Percentiles rank a stretch among this genome's conserved stretches.
These are phyloP conservation scores for Huntiella decipiens DNA, from an alignment of 2,329 filamentous ascomycete genomes.

Conservation along the genomic window DNA sequence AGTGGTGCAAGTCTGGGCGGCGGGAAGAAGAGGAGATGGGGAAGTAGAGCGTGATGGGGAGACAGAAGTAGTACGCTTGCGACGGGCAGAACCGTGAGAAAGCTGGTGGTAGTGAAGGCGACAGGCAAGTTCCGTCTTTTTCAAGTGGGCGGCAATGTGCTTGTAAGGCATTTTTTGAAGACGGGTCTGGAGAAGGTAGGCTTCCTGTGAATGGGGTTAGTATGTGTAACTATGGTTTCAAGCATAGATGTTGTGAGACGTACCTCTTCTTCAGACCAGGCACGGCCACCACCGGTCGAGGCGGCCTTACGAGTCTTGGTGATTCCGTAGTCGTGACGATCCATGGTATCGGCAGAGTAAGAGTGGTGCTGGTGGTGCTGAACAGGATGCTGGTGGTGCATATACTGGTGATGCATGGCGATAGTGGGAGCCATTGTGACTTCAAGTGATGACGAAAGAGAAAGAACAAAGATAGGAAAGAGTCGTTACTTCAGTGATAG, in stretches of 20 bases:
- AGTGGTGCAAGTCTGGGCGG: conserved; percentile 21
- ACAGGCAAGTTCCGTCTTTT: conserved; percentile 76
- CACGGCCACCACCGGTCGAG: conserved; percentile 56
- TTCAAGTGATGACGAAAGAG: not conserved
- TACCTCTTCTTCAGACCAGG: conserved; percentile 78
- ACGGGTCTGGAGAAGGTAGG: conserved; percentile 66
- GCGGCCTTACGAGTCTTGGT: conserved; percentile 48
- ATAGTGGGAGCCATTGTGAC: conserved; percentile 29
- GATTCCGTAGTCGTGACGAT: conserved; percentile 40
- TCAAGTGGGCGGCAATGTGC: conserved; percentile 67
- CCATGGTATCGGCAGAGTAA: conserved; percentile 33
- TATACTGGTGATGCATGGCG: conserved; percentile 18
- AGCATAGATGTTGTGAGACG: conserved; percentile 13
- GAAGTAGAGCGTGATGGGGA: conserved; percentile 43
- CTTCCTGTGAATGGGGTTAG: conserved; percentile 36
- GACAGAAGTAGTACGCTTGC: conserved; percentile 55
- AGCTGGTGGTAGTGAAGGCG: conserved; percentile 76
- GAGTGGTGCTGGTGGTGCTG: conserved; percentile 23
- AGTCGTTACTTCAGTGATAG: not conserved
- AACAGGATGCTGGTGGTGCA: not conserved
- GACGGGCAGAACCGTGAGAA: conserved; percentile 62
- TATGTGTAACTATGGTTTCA: conserved; percentile 3
- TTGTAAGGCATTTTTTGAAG: conserved; percentile 83
- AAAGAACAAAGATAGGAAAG: not conserved
- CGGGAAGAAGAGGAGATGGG: conserved; percentile 30